Evolutionary conservation across 2,329 filamentous ascomycete species (phyloP), one percentile per base, ranked within the genome.

Genomic region (Arthrobotrys entomopaga): DNA sequence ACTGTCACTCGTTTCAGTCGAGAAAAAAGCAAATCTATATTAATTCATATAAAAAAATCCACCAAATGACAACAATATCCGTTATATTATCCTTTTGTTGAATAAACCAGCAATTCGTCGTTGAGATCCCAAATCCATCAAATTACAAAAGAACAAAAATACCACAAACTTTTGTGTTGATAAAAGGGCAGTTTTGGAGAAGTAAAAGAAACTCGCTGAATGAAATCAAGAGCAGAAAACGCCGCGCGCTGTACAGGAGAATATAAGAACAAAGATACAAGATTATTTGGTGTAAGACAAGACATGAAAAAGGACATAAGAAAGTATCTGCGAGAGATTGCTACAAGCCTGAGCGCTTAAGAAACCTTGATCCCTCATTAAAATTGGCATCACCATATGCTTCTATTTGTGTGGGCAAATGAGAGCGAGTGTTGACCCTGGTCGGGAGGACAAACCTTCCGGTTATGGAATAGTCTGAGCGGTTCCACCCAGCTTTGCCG

Each of bases 391-490:
- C 24, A 34, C 54, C 42, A 43, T 29, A 3, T 57, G 70, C 24
- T 74, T 66, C 70, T 74, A 74, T 67, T 63, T 74, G 63, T 67
- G 70, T 63, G 48, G 40, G 43, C 63, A 63, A 74, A 74, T 74
- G 43, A 40, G 42, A 64, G 34, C 15, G 7, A 16, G 29, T 19
- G n/a, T 48, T 10, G 13, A 16, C 19, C 54, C 29, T 53, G 49
- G 24, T 42, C 20, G 19, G 10, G 6, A 10, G 29, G 43, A 43
- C 70, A 74, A 74, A 74, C 70, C 29, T 74, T 29, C 70, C 43
- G 11, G 24, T 48, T 66, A 11, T 15, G 63, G 24, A n/a, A 19
- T 74, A 29, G 63, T 8, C 16, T 40, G 50, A 50, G 70, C 70
- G 70, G 61, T 58, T 60, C 38, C 6, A 10, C 50, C 26, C 65